phyloP scores from a whole-genome alignment of 2,329 filamentous ascomycete species.

The Cladosporium velox region DNA sequence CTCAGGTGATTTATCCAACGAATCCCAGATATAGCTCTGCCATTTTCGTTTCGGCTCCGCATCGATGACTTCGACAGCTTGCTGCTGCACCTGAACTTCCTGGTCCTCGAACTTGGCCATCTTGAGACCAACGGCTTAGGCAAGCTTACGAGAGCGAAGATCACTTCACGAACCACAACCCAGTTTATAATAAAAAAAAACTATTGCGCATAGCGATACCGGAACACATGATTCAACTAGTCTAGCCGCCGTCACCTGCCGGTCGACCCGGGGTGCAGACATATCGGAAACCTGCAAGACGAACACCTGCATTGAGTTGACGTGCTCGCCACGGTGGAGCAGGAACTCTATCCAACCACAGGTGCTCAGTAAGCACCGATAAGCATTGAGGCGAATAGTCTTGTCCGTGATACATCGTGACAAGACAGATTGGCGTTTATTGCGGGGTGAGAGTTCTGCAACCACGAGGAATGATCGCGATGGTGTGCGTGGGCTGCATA shows the following conservation, averaged over 20 bases:
- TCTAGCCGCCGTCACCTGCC: not conserved
- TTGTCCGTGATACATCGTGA: not conserved
- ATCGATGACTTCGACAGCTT: constrained; percentile 19
- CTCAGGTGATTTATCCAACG: constrained; percentile 53
- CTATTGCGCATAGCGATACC: not conserved
- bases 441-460: not conserved
- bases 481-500: constrained; percentile 10
- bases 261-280: not conserved
- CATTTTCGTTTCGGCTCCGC: constrained; percentile 39
- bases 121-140: not conserved
- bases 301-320: not conserved
- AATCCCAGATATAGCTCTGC: constrained; percentile 57
- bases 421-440: not conserved
- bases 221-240: not conserved
- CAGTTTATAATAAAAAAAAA: not conserved
- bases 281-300: not conserved
- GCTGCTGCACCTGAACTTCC: constrained; percentile 8
- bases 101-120: constrained; percentile 11
- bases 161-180: not conserved
- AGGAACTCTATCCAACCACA: not conserved
- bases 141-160: not conserved
- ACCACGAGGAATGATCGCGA: not conserved
- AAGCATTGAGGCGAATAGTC: constrained; percentile 8
- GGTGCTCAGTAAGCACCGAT: constrained; percentile 13
- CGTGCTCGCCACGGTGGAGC: constrained; percentile 1